Conservation (phyloP, 148 eudicot genomes). For the Selenicereus undatus region DNA sequence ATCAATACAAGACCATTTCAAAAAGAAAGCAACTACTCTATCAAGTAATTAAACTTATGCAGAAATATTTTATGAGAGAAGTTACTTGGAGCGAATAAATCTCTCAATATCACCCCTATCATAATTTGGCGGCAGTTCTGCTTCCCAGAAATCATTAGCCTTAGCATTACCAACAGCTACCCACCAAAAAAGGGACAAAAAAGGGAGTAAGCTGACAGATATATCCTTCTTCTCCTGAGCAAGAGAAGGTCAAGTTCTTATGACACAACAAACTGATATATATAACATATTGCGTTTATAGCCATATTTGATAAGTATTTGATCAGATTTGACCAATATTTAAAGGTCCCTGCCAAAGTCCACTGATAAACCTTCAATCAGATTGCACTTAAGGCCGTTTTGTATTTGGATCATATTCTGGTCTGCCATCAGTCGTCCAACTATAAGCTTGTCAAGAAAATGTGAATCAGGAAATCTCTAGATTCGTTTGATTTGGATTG, state of each 20-base stretch:
- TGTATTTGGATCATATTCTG: neutral
- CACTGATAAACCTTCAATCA: neutral
- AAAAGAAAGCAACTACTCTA: neutral
- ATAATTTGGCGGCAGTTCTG: conserved; percentile 39
- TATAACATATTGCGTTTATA: neutral
- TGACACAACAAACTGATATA: neutral
- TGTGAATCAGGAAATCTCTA: neutral
- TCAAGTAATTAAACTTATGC: neutral
- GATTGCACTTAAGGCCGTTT: neutral
- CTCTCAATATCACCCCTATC: conserved; percentile 42
- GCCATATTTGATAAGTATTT: neutral
- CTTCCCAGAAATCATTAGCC: conserved; percentile 77
- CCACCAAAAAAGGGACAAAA: neutral
- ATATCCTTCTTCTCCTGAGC: neutral
- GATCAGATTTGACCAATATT: neutral
- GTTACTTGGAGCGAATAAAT: conserved; percentile 60
- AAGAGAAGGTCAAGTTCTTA: no score
- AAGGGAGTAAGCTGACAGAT: neutral
- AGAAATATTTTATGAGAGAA: neutral
- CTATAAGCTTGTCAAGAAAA: neutral
- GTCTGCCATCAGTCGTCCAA: neutral
- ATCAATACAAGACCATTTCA: conserved; percentile 9
- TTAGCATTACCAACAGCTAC: conserved; percentile 60
- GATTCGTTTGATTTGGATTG: neutral
- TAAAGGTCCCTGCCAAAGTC: neutral